Percentiles rank a stretch among this genome's conserved stretches.
These are phyloP conservation scores for Penicillium daleae DNA, from an alignment of 495 filamentous ascomycete genomes.

Conservation along the genomic window DNA sequence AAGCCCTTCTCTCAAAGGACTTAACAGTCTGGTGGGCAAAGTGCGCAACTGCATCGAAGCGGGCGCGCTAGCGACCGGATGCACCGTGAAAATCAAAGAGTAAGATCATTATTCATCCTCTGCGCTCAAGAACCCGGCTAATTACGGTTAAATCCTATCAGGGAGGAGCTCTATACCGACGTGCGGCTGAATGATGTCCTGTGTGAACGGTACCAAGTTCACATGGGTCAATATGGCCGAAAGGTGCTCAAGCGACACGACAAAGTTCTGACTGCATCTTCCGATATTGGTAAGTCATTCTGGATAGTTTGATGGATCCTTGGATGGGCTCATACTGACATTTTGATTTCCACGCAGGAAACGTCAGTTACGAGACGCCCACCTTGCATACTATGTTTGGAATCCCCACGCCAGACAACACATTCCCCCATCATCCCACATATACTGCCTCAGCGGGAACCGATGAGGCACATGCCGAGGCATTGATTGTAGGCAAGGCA, in stretches of 20 bases:
- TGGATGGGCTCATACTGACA: background rate
- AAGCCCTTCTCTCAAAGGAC: conserved; percentile 48
- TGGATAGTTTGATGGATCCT: background rate
- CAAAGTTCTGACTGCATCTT: conserved; percentile 53
- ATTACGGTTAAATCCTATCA: conserved; percentile 1
- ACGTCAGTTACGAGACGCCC: conserved; percentile 67
- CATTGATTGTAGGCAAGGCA: conserved; percentile 58
- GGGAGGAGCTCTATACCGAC: conserved; percentile 58
- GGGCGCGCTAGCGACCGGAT: conserved; percentile 64
- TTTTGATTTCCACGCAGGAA: conserved; percentile 38
- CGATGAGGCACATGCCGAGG: conserved; percentile 52
- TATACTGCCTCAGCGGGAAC: conserved; percentile 63
- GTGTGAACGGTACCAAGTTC: conserved; percentile 52
- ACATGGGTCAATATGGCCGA: conserved; percentile 54
- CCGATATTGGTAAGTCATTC: conserved; percentile 58
- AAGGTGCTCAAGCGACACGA: conserved; percentile 51
- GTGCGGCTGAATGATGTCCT: conserved; percentile 64
- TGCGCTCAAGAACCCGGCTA: background rate
- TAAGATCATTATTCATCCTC: conserved; percentile 15
- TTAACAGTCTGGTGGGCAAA: conserved; percentile 52
- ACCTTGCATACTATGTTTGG: conserved; percentile 62
- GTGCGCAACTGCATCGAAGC: conserved; percentile 63
- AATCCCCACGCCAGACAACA: conserved; percentile 50
- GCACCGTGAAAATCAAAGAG: conserved; percentile 52
- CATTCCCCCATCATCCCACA: conserved; percentile 61